phyloP scores from a whole-genome alignment of 176 grass and related monocot species.

The Aegilops longissima region DNA sequence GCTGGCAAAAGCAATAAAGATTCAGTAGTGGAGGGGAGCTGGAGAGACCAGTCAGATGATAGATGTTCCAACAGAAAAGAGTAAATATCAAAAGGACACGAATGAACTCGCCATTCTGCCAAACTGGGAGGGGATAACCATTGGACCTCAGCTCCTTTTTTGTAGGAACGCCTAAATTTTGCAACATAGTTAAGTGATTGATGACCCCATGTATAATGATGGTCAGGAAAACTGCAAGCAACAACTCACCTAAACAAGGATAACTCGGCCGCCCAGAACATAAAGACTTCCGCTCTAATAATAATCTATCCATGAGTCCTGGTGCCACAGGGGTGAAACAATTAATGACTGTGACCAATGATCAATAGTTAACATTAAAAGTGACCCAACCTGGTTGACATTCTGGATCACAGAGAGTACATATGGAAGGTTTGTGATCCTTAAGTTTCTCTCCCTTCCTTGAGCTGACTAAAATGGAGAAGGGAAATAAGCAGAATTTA shows the following conservation, averaged over 20 bases:
- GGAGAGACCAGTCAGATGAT: neutral
- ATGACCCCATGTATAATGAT: neutral
- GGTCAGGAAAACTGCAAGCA: neutral
- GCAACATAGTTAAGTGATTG: neutral
- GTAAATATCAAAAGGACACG: neutral
- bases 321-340: neutral
- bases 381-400: neutral
- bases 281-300: neutral
- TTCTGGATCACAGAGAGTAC: neutral
- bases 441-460: neutral
- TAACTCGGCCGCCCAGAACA: neutral
- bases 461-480: neutral
- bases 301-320: neutral
- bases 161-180: neutral
- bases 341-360: neutral
- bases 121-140: neutral
- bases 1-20: neutral
- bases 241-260: neutral
- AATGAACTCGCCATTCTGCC: neutral
- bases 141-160: neutral
- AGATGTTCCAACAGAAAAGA: neutral
- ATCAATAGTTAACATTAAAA: neutral
- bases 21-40: neutral
- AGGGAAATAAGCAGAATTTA: neutral
- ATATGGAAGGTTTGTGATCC: neutral